Percentiles rank a stretch among this genome's conserved stretches.
phyloP scores from a whole-genome alignment of 148 eudicot genomes.

The Rhododendron molle region DNA sequence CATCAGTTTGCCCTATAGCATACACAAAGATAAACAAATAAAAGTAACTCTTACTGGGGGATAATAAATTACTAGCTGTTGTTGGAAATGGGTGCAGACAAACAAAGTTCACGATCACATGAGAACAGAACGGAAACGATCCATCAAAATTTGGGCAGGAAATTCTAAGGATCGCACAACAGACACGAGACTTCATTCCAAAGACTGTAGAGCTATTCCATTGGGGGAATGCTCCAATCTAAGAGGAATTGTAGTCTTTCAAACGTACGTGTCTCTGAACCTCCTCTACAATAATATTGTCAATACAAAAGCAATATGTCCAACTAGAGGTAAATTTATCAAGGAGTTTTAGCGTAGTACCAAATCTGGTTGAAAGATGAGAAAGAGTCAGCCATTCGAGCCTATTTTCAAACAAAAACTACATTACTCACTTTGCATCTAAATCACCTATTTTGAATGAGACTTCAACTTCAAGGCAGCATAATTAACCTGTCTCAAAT shows the following conservation, averaged over 20 bases:
- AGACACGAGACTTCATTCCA: not conserved
- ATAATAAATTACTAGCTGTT: not conserved
- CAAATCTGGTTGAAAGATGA: not conserved
- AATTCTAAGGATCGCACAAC: not conserved
- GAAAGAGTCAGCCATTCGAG: not conserved
- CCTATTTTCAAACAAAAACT: not conserved
- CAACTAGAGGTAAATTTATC: not conserved
- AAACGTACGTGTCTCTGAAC: not conserved
- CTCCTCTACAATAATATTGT: not conserved
- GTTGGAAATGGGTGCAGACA: not conserved
- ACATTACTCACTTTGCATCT: not conserved
- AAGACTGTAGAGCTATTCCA: not conserved
- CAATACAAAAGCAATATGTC: not conserved
- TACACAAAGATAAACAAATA: not conserved
- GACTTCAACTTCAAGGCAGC: not conserved
- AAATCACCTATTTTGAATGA: not conserved
- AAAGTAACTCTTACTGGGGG: not conserved
- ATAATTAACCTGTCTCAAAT: not conserved
- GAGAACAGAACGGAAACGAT: not conserved
- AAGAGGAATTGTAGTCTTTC: not conserved
- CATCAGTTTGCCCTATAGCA: slow-evolving; percentile 64
- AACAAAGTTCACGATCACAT: not conserved
- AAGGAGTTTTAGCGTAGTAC: not conserved
- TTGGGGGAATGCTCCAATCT: not conserved
- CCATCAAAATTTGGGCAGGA: not conserved